These are phyloP conservation scores for Picochlorum sp. DNA, from an alignment of 139 green algal genomes.

Conservation along the genomic window DNA sequence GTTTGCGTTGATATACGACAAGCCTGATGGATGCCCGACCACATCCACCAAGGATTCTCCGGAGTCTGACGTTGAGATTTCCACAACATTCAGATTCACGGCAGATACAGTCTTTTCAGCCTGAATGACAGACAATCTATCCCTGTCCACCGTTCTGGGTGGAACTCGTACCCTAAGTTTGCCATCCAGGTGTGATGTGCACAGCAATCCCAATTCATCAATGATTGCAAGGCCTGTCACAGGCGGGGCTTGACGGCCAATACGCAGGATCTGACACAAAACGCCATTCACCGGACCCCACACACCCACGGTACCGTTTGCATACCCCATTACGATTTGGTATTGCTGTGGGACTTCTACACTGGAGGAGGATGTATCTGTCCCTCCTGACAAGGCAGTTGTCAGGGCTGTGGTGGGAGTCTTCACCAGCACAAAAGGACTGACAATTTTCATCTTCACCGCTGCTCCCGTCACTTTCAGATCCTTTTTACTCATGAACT, in stretches of 20 bases:
- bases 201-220: constrained; percentile 27
- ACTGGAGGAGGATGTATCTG: not conserved
- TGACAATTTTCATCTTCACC: constrained; percentile 17
- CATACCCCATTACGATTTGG: constrained; percentile 40
- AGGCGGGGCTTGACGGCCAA: constrained; percentile 16
- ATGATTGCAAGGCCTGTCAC: constrained; percentile 26
- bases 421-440: constrained; percentile 8
- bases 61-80: not conserved
- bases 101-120: not conserved
- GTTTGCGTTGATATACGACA: not conserved
- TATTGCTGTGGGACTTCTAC: constrained; percentile 21
- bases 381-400: constrained; percentile 1
- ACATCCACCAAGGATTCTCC: not conserved
- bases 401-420: not conserved
- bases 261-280: constrained; percentile 24
- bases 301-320: constrained; percentile 24
- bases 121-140: not conserved
- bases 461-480: constrained; percentile 21
- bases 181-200: constrained; percentile 34
- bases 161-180: constrained; percentile 22
- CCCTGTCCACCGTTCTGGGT: constrained; percentile 2
- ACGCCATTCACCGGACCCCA: constrained; percentile 15
- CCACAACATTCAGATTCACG: not conserved
- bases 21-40: not conserved
- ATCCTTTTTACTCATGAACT: not conserved